Percentiles rank a stretch among this genome's conserved stretches.
Conservation (phyloP, 805 yeast genomes). For the Cyberlindnera maclurae region DNA sequence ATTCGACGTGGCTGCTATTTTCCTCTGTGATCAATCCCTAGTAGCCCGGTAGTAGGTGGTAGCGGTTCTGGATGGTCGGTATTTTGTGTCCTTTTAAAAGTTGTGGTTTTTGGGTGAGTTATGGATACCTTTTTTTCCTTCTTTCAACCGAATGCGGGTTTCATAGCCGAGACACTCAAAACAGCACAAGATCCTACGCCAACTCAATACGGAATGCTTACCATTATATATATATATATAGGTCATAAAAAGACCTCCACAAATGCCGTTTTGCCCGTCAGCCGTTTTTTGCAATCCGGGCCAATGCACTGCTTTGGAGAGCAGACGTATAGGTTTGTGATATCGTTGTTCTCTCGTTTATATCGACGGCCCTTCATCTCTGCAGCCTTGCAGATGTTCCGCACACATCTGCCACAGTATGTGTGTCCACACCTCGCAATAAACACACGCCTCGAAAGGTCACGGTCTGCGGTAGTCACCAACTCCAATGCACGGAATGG, state of each 20-base stretch:
- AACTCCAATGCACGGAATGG: constrained; percentile 55
- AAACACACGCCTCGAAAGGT: constrained; percentile 59
- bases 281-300: constrained; percentile 35
- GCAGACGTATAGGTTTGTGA: constrained; percentile 33
- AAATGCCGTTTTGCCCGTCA: constrained; percentile 44
- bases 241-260: constrained; percentile 42
- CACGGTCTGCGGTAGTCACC: constrained; percentile 48
- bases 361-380: constrained; percentile 8
- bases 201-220: too few relatives aligned
- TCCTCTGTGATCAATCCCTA: too few relatives aligned
- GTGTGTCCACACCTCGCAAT: constrained; percentile 74
- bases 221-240: too few relatives aligned
- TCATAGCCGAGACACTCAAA: too few relatives aligned
- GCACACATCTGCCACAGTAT: constrained; percentile 80
- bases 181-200: too few relatives aligned
- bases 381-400: constrained; percentile 39
- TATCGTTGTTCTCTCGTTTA: constrained; percentile 13
- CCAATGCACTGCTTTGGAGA: constrained; percentile 60
- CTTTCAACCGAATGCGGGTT: too few relatives aligned
- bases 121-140: too few relatives aligned
- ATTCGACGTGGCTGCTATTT: too few relatives aligned
- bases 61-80: too few relatives aligned
- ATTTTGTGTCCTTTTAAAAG: too few relatives aligned
- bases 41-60: too few relatives aligned
- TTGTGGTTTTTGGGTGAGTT: too few relatives aligned